Evolutionary conservation across 768 basidiomycete species (phyloP), one percentile per base, ranked within the genome.

Genomic region (Amanita rimosa): DNA sequence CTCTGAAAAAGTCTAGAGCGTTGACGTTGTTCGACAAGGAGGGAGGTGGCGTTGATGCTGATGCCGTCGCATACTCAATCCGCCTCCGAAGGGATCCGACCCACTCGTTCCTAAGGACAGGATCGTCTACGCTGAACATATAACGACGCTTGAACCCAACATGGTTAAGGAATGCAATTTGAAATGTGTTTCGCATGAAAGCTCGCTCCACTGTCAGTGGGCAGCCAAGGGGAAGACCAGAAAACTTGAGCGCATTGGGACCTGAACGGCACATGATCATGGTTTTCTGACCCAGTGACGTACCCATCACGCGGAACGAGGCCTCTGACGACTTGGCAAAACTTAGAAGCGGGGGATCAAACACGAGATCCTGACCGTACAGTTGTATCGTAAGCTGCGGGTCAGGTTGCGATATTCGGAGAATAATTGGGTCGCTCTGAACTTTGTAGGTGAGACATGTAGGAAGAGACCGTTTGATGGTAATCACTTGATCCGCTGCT

Each of bases 171-270:
- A 98, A 97, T 2, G 91, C 83, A 29, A 97, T 66, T 62, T 96
- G 90, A 74, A 98, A 94, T 0, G 94, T 96, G 61, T 97, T 87
- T 51, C 83, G 79, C 95, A 97, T 97, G 68, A 97, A 97, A 0
- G 90, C 83, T 16, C 92, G 83, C 60, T 95, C 92, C 52, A 95
- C 81, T 17, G 76, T 71, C 57, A 98, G 70, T 4, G 81, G 71
- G 55, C 77, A 83, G 61, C 83, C 90, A 48, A 85, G 69, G 13
- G 92, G 86, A 27, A 98, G 69, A 24, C 87, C 85, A 1, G 81
- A 68, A 62, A 97, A 98, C 48, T 79, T 72, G 39, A 84, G 72
- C 2, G 94, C 90, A 62, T 91, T 91, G 17, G 79, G 71, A 1
- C 96, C 93, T 39, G 82, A 76, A 41, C 92, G 79, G 61, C 83